A percentile compares a stretch with the other conserved stretches of the same genome.
Evolutionary conservation across 106 monocot species (phyloP).

Genomic region (Dendrobium huoshanense): DNA sequence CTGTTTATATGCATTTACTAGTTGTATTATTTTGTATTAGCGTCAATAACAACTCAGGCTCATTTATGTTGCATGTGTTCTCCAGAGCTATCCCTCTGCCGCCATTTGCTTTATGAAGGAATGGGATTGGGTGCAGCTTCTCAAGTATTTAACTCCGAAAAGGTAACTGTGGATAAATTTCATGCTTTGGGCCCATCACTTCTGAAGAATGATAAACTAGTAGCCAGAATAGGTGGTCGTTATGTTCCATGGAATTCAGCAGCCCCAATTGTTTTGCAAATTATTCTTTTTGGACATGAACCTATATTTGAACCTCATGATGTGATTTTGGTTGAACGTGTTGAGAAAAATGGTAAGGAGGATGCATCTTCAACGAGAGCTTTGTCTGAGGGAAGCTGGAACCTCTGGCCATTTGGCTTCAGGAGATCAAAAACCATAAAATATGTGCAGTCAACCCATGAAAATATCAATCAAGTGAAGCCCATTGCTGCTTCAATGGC

Average conservation of each 20-base stretch:
- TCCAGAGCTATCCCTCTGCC: constrained; percentile 60
- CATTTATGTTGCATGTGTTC: constrained; percentile 11
- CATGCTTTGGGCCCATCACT: constrained; percentile 32
- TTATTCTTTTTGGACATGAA: constrained; percentile 55
- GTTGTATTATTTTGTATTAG: neutral
- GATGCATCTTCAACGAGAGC: constrained; percentile 21
- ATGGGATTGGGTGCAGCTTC: constrained; percentile 61
- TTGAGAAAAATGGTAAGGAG: constrained; percentile 10
- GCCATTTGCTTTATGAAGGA: constrained; percentile 59
- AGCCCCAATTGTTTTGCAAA: constrained; percentile 48
- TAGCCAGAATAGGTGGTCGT: constrained; percentile 41
- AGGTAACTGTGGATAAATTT: constrained; percentile 46
- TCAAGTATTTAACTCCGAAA: constrained; percentile 45
- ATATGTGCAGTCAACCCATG: constrained; percentile 14
- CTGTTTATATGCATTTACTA: neutral
- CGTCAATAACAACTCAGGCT: neutral
- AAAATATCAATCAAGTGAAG: constrained; percentile 6
- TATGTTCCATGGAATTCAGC: constrained; percentile 66
- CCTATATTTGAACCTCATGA: constrained; percentile 43
- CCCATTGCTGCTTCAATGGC: constrained; percentile 8
- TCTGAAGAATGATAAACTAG: constrained; percentile 50
- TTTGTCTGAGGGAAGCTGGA: constrained; percentile 54
- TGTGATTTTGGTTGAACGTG: constrained; percentile 38
- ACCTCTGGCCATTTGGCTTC: constrained; percentile 63
- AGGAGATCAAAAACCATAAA: constrained; percentile 42